These are phyloP conservation scores for Cryphonectria naterciae DNA, from an alignment of 2,329 filamentous ascomycete species.

Conservation along the genomic window DNA sequence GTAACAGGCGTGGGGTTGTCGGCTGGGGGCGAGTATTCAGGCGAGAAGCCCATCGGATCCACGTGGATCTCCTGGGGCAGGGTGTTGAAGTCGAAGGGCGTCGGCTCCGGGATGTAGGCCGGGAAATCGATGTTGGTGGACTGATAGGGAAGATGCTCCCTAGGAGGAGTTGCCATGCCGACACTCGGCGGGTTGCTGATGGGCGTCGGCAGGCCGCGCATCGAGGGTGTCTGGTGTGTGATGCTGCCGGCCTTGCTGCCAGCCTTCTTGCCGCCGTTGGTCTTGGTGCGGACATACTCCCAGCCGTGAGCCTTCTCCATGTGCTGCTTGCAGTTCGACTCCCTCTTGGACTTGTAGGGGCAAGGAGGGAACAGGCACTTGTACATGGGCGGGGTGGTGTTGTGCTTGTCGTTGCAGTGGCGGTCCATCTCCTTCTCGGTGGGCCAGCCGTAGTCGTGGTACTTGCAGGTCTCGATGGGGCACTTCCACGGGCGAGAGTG, in stretches of 20 bases:
- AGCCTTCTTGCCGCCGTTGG: conserved; percentile 71
- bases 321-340: conserved; percentile 97
- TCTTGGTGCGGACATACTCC: conserved; percentile 90
- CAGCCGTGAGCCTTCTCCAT: conserved; percentile 97
- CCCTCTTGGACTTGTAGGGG: conserved; percentile 91
- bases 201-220: conserved; percentile 66
- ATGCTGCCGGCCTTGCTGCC: conserved; percentile 51
- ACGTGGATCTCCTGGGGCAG: conserved; percentile 46
- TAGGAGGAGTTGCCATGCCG: conserved; percentile 60
- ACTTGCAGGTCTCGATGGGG: conserved; percentile 80
- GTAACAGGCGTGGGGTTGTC: conserved; percentile 54
- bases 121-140: conserved; percentile 53
- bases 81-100: conserved; percentile 52
- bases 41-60: conserved; percentile 20
- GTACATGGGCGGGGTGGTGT: conserved; percentile 75
- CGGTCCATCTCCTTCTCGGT: conserved; percentile 98
- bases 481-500: conserved; percentile 98
- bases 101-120: conserved; percentile 47
- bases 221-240: conserved; percentile 59
- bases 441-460: conserved; percentile 87
- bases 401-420: conserved; percentile 96
- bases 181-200: conserved; percentile 58
- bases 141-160: conserved; percentile 47
- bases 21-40: conserved; percentile 43
- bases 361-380: conserved; percentile 83